These are phyloP conservation scores for Colletotrichum sansevieriae DNA, from an alignment of 2,329 filamentous ascomycete genomes.

Conservation along the genomic window DNA sequence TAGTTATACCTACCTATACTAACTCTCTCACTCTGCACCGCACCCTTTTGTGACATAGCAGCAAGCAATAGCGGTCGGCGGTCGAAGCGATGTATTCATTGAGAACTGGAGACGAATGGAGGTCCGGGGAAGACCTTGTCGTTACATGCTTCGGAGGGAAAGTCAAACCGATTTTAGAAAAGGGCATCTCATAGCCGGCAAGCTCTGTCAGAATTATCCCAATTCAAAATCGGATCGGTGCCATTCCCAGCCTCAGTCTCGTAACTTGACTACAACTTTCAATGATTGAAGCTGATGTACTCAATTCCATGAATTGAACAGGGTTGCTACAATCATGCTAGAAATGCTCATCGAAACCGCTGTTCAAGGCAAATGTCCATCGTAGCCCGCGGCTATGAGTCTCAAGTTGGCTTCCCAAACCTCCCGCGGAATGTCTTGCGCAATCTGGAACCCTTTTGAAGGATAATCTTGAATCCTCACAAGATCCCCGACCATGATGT, in stretches of 20 bases:
- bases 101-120: slow-evolving; percentile 42
- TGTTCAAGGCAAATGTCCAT: slow-evolving; percentile 51
- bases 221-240: neutral
- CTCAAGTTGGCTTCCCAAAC: slow-evolving; percentile 58
- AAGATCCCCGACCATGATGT: slow-evolving; percentile 60
- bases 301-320: too few species aligned
- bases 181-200: too few species aligned
- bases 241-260: neutral
- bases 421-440: slow-evolving; percentile 55
- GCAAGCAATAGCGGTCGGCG: slow-evolving; percentile 3
- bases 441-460: slow-evolving; percentile 57
- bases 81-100: neutral
- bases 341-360: neutral
- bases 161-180: neutral
- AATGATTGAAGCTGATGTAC: too few species aligned
- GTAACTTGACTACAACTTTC: neutral
- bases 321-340: too few species aligned
- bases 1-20: too few species aligned
- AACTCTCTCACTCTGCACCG: too few species aligned
- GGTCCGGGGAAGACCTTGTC: neutral
- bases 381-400: slow-evolving; percentile 55
- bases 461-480: slow-evolving; percentile 59
- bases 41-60: too few species aligned
- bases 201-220: too few species aligned
- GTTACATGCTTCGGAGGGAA: neutral